Conservation (phyloP, 208 protist species). For the Leishmania major region DNA sequence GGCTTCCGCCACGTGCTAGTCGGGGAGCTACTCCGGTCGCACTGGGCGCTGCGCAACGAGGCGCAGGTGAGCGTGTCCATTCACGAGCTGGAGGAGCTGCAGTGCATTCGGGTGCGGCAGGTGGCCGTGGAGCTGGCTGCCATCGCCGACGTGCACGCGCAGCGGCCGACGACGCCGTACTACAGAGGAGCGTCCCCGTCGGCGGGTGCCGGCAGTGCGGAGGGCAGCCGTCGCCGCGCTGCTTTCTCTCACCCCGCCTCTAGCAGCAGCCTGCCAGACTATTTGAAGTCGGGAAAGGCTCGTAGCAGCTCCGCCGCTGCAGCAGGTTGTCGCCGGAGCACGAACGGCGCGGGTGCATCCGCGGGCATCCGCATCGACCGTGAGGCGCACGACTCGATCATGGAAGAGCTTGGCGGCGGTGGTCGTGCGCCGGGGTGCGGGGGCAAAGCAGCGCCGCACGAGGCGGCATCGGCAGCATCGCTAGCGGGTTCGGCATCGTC, state of each 20-base stretch:
- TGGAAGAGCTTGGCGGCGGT: conserved; percentile 43
- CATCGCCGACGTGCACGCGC: conserved; percentile 83
- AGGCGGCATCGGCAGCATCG: neutral
- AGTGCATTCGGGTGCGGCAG: conserved; percentile 77
- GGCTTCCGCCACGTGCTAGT: conserved; percentile 62
- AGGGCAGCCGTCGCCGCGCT: neutral
- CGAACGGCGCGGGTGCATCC: neutral
- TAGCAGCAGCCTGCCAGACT: conserved; percentile 30
- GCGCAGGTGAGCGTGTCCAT: conserved; percentile 82
- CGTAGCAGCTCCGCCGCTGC: neutral
- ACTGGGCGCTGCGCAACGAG: conserved; percentile 84
- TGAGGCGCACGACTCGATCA: conserved; percentile 43
- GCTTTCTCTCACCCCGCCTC: neutral
- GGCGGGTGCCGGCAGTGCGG: neutral
- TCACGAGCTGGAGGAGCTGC: conserved; percentile 83
- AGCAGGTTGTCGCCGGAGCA: neutral
- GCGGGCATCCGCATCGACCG: conserved; percentile 2
- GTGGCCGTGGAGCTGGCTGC: conserved; percentile 64
- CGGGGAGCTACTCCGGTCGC: conserved; percentile 75
- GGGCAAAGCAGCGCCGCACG: neutral
- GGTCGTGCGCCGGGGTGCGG: neutral
- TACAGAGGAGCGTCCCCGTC: neutral
- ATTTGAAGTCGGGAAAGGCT: conserved; percentile 23
- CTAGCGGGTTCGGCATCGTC: neutral
- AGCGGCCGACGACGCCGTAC: conserved; percentile 30